phyloP scores from a whole-genome alignment of 768 basidiomycete species.

The Cystofilobasidium macerans region DNA sequence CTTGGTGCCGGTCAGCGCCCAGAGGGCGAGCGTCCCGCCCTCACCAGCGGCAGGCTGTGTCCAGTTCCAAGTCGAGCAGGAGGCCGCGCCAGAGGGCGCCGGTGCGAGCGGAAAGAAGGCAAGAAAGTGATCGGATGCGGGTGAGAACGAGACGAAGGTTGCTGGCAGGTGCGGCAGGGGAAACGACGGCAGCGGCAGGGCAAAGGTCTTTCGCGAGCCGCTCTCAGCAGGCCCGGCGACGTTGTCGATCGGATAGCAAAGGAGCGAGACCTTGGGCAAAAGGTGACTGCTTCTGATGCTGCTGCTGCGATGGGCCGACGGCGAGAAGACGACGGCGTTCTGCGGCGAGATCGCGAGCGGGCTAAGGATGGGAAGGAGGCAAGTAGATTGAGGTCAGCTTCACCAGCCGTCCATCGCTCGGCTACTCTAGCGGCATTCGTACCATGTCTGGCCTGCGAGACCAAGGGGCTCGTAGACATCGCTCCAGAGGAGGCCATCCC shows the following conservation, averaged over 20 bases:
- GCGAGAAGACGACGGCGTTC: slow-evolving; percentile 4
- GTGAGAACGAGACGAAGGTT: slow-evolving; percentile 3
- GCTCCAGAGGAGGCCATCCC: not conserved
- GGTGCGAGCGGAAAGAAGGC: slow-evolving; percentile 12
- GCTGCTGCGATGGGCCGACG: not conserved
- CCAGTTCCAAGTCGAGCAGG: not conserved
- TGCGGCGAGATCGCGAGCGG: not conserved
- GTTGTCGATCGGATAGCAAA: not conserved
- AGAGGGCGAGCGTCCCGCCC: not conserved
- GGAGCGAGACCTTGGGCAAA: not conserved
- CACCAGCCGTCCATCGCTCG: not conserved
- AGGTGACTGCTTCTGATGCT: not conserved
- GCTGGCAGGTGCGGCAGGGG: slow-evolving; percentile 4
- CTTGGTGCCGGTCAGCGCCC: not conserved
- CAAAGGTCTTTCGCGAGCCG: not conserved
- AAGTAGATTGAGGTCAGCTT: not conserved
- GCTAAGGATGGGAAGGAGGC: not conserved
- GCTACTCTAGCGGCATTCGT: not conserved
- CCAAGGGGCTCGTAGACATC: slow-evolving; percentile 1
- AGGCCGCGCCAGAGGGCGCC: not conserved
- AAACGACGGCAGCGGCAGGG: not conserved
- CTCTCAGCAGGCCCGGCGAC: not conserved
- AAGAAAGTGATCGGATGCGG: not conserved
- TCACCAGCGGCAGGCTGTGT: not conserved
- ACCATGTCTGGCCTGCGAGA: not conserved